Evolutionary conservation across 2,329 filamentous ascomycete species (phyloP).

Genomic region (Microdochium bolleyi): DNA sequence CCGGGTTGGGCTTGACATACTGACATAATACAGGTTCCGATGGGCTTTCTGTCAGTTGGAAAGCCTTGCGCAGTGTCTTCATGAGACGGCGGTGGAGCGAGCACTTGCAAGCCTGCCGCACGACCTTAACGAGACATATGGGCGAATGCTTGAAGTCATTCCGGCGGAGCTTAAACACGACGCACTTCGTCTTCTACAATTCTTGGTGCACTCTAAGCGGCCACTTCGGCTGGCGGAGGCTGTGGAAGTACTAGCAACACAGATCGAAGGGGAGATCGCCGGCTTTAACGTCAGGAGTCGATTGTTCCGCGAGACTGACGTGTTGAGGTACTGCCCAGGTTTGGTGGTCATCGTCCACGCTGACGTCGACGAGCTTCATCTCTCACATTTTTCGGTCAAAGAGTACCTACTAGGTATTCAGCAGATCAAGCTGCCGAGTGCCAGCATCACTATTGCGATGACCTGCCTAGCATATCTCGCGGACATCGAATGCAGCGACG

Average conservation of each 20-base stretch:
- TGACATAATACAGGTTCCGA: conserved; percentile 12
- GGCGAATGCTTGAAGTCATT: conserved; percentile 9
- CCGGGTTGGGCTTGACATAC: neutral
- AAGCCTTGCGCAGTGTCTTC: conserved; percentile 8
- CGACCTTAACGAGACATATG: conserved; percentile 13
- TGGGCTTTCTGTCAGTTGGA: conserved; percentile 20
- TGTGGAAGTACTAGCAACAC: conserved; percentile 11
- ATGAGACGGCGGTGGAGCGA: conserved; percentile 4
- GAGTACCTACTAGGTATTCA: conserved; percentile 10
- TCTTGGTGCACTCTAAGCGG: conserved; percentile 8
- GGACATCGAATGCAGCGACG: conserved; percentile 4
- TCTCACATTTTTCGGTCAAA: conserved; percentile 17
- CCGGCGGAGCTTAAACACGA: conserved; percentile 3
- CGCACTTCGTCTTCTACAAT: conserved; percentile 12
- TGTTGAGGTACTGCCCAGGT: conserved; percentile 8
- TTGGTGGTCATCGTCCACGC: conserved; percentile 6
- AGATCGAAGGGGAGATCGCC: conserved; percentile 5
- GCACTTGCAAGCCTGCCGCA: conserved; percentile 9
- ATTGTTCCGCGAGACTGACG: neutral
- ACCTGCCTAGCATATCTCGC: conserved; percentile 13
- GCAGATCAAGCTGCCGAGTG: conserved; percentile 1
- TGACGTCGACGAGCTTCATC: conserved; percentile 7
- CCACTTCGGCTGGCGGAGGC: conserved; percentile 10
- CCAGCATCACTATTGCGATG: conserved; percentile 9
- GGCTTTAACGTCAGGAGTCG: conserved; percentile 6